Conservation (phyloP, 83 land plant genomes). For the Picea engelmannii region DNA sequence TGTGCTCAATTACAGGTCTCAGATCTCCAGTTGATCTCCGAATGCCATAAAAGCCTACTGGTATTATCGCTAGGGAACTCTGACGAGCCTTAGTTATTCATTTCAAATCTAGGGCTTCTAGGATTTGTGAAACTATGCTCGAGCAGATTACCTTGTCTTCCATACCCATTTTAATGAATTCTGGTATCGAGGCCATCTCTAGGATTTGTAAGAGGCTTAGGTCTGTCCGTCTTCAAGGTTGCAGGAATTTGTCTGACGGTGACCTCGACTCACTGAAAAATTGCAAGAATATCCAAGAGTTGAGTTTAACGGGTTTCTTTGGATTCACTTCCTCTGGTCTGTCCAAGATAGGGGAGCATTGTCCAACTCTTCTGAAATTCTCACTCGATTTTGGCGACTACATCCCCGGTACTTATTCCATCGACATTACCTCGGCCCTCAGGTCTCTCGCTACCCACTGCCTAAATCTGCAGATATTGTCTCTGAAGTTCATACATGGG, state of each 20-base stretch:
- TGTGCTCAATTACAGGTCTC: background rate
- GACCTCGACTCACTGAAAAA: constrained; percentile 27
- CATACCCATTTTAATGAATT: constrained; percentile 23
- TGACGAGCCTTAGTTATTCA: constrained; percentile 20
- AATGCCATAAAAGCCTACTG: too few species aligned
- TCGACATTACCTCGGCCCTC: constrained; percentile 25
- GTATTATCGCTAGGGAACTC: constrained; percentile 16
- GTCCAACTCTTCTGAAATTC: constrained; percentile 19
- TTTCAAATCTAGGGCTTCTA: constrained; percentile 30
- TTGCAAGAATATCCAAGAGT: constrained; percentile 24
- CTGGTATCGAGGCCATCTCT: constrained; percentile 13
- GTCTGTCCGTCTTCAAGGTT: constrained; percentile 15
- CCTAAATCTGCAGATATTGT: background rate
- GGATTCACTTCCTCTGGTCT: constrained; percentile 30
- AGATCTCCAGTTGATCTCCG: too few species aligned
- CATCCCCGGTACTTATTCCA: too few species aligned
- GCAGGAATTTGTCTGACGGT: constrained; percentile 22
- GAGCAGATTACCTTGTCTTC: constrained; percentile 12
- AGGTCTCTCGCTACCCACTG: constrained; percentile 22
- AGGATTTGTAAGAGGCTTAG: constrained; percentile 21
- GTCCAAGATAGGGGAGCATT: constrained; percentile 22
- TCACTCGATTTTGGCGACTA: constrained; percentile 11
- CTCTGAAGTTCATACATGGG: background rate
- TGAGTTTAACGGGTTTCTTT: constrained; percentile 27
- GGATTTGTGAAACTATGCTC: constrained; percentile 19